phyloP scores from a whole-genome alignment of 176 grass and related monocot species.

The Carex parvula region DNA sequence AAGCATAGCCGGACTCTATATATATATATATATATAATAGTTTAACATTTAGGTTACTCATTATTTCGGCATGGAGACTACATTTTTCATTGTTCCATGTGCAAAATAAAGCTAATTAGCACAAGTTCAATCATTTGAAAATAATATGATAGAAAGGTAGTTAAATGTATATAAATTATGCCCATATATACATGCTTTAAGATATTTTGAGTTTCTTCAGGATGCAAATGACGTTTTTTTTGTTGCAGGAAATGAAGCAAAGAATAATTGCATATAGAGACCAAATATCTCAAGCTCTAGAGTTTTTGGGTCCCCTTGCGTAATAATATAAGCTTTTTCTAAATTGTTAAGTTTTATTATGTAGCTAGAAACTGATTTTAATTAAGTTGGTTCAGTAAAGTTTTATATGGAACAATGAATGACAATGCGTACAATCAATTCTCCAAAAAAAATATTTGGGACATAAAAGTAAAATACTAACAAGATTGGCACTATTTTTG shows the following conservation, averaged over 20 bases:
- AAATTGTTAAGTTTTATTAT: neutral
- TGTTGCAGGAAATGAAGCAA: conserved; percentile 15
- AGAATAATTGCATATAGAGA: neutral
- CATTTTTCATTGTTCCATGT: neutral
- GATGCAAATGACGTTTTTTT: neutral
- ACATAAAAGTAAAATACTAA: neutral
- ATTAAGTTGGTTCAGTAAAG: neutral
- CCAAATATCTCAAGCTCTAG: neutral
- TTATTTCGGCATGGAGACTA: neutral
- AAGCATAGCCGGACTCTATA: no score
- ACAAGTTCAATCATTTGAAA: no score
- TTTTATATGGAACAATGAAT: neutral
- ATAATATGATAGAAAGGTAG: no score
- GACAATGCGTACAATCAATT: neutral
- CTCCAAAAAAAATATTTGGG: neutral
- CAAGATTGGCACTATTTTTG: neutral
- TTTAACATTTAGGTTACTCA: neutral
- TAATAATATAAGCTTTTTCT: neutral
- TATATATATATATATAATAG: no score
- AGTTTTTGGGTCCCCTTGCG: conserved; percentile 7
- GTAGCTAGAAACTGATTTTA: neutral
- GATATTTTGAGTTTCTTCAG: neutral
- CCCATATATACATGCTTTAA: neutral
- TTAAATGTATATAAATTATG: neutral
- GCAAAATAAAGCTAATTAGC: neutral